Base-by-base conservation (phyloP, 768 basidiomycete species). In the Mrakia hoshinonis region DNA sequence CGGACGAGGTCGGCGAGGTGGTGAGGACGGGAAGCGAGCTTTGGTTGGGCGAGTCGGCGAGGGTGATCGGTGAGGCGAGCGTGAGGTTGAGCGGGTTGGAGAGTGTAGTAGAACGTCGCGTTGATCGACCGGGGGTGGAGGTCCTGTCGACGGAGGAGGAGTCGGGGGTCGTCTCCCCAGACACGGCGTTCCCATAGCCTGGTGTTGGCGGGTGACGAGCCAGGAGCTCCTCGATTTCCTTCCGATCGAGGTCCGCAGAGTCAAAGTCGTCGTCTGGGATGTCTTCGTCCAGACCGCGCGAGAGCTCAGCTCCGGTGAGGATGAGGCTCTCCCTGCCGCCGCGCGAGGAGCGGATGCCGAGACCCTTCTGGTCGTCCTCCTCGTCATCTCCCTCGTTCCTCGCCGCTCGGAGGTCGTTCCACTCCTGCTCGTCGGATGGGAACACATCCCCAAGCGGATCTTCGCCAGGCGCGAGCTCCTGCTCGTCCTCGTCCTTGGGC, bases 391-490 rank as follows among this genome's bases (percentile, higher is more conserved):
- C 64, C 48, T 66, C 64, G 15, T 39, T 10, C 31, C 64, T 66
- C 10, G 46, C 29, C 24, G 46, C 43, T 51, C 64, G 64, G 22
- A 66, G 48, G 12, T 49, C 31, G 31, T 31, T 48, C 64, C 64
- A 66, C 22, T 66, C 64, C 29, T 49, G 47, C 29, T 66, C 64
- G 48, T 66, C 64, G 12, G 64, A 66, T 10, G 64, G 64, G 34
- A 66, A 66, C 3, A 66, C 31, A 29, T 66, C 64, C 6, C 48
- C 64, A 7, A 66, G 64, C 1, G 64, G 64, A 22, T 66, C 64
- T 31, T 10, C 6, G 13, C 64, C 48, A 36, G 58, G 26, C 26
- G 20, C 24, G 10, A 10, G 24, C 18, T 49, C 64, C 46, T 29
- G 13, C 15, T 65, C 64, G 47, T 49, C 31, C 1, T 49, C 64